These are phyloP conservation scores for Ogataea nitratoaversa DNA, from an alignment of 805 yeast species.

Conservation along the genomic window DNA sequence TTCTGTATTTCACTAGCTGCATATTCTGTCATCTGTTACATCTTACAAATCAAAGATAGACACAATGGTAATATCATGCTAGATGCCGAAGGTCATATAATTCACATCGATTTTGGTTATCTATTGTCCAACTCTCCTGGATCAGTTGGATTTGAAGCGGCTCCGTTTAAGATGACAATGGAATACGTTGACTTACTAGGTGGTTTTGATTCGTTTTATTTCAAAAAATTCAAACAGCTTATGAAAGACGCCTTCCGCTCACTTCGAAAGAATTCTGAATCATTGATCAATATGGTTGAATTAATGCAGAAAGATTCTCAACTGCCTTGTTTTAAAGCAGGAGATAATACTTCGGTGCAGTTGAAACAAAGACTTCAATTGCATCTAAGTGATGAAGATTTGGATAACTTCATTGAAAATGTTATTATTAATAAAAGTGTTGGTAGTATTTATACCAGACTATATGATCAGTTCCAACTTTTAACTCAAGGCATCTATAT, in stretches of 20 bases:
- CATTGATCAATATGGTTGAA: slow-evolving; percentile 78
- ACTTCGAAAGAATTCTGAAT: slow-evolving; percentile 68
- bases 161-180: slow-evolving; percentile 87
- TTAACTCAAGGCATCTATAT: slow-evolving; percentile 92
- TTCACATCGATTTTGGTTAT: slow-evolving; percentile 95
- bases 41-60: slow-evolving; percentile 90
- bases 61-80: slow-evolving; percentile 98
- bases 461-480: slow-evolving; percentile 93
- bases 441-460: slow-evolving; percentile 84
- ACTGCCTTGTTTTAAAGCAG: slow-evolving; percentile 88
- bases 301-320: slow-evolving; percentile 89
- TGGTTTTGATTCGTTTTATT: slow-evolving; percentile 63
- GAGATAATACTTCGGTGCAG: slow-evolving; percentile 75
- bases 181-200: slow-evolving; percentile 90
- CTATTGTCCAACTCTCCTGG: slow-evolving; percentile 93
- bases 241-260: slow-evolving; percentile 73
- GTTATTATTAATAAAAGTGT: slow-evolving; percentile 72
- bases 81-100: slow-evolving; percentile 91
- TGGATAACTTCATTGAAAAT: slow-evolving; percentile 74
- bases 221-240: slow-evolving; percentile 53
- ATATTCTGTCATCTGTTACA: slow-evolving; percentile 84
- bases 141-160: slow-evolving; percentile 94
- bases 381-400: slow-evolving; percentile 66
- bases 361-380: slow-evolving; percentile 79
- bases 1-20: slow-evolving; percentile 87